A percentile compares a stretch with the other conserved stretches of the same genome.
Conservation (phyloP, 2,329 filamentous ascomycete genomes). For the Fusarium tupiense region DNA sequence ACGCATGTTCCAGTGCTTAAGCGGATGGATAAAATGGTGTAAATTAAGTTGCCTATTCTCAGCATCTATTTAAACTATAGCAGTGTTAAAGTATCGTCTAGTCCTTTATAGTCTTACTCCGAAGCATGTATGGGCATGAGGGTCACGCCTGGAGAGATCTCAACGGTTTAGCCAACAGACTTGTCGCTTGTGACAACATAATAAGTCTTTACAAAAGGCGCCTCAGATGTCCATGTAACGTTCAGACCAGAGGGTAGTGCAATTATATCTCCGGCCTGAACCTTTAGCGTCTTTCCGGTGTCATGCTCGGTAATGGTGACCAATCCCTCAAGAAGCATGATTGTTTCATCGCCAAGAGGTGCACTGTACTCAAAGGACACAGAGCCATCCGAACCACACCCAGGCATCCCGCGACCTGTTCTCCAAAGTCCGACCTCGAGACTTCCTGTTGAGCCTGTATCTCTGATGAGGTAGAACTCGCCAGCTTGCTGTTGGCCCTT, state of each 20-base stretch:
- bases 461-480: neutral
- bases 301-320: neutral
- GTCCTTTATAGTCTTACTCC: neutral
- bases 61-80: neutral
- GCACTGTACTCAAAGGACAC: neutral
- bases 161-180: rapidly evolving
- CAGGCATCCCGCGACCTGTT: neutral
- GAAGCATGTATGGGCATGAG: neutral
- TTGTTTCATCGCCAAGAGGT: neutral
- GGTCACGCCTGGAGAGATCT: neutral
- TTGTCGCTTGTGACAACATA: neutral
- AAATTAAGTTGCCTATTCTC: neutral
- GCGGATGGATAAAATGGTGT: neutral
- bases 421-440: neutral
- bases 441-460: neutral
- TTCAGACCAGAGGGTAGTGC: neutral
- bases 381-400: neutral
- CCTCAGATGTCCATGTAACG: neutral
- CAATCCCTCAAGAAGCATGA: neutral
- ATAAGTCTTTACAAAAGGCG: neutral
- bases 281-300: neutral
- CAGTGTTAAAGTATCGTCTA: neutral
- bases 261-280: neutral
- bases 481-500: neutral
- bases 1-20: neutral